Conservation (phyloP, 306 rosid genomes). For the Amphicarpaea edgeworthii region DNA sequence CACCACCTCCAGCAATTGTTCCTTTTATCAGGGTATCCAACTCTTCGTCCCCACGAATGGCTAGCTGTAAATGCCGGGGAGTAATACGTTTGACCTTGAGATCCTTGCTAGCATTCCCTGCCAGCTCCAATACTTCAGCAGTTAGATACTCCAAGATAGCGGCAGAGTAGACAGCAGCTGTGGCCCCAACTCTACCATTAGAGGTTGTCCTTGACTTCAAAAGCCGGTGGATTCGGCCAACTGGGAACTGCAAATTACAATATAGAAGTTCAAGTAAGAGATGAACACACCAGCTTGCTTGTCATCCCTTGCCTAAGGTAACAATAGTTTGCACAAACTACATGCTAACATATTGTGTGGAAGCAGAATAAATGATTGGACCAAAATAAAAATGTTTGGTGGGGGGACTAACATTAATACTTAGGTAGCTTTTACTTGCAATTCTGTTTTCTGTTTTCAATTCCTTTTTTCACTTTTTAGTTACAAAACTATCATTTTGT, state of each 20-base stretch:
- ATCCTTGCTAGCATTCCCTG: slow-evolving; percentile 88
- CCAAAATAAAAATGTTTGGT: background rate
- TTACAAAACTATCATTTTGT: too few species aligned
- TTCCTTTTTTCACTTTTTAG: too few species aligned
- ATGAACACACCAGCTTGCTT: slow-evolving; percentile 10
- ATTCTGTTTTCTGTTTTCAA: too few species aligned
- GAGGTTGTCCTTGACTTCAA: slow-evolving; percentile 74
- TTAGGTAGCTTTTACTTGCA: too few species aligned
- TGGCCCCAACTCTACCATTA: slow-evolving; percentile 79
- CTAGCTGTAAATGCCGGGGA: slow-evolving; percentile 81
- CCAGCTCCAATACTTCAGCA: slow-evolving; percentile 82
- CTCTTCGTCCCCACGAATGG: slow-evolving; percentile 82
- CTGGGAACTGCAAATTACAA: slow-evolving; percentile 69
- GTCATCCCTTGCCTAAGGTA: background rate
- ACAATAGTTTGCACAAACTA: background rate
- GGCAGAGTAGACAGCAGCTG: slow-evolving; percentile 85
- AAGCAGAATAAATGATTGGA: background rate
- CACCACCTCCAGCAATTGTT: slow-evolving; percentile 87
- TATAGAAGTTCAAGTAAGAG: slow-evolving; percentile 23
- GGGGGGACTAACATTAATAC: background rate
- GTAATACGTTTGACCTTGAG: slow-evolving; percentile 83
- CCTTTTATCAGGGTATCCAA: slow-evolving; percentile 81
- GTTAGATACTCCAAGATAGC: slow-evolving; percentile 82
- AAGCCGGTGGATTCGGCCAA: slow-evolving; percentile 80
- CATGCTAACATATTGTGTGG: background rate